Evolutionary conservation across 805 yeast species (phyloP).

Genomic region (Candida vartiovaarae): DNA sequence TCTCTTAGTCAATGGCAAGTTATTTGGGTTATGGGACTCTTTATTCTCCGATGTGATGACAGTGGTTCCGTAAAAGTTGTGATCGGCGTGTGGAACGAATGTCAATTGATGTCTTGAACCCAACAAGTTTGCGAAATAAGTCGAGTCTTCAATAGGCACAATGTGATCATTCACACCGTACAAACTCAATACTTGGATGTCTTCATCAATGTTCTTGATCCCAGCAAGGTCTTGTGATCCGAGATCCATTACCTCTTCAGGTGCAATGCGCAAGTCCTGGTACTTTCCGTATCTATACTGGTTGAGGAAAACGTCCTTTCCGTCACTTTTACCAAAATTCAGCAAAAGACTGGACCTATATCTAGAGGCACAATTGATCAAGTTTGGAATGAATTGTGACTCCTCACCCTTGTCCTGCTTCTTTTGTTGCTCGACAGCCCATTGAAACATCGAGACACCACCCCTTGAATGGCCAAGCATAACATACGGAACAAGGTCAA

Average conservation of each 20-base stretch:
- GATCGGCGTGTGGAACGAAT: conserved; percentile 67
- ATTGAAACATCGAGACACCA: conserved; percentile 62
- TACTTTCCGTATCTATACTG: conserved; percentile 47
- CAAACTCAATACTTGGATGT: conserved; percentile 52
- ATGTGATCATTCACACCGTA: conserved; percentile 66
- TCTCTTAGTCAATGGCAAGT: conserved; percentile 37
- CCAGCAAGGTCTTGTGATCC: conserved; percentile 39
- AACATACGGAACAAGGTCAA: conserved; percentile 41
- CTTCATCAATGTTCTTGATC: conserved; percentile 35
- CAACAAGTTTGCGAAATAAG: conserved; percentile 50
- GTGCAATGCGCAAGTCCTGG: conserved; percentile 35
- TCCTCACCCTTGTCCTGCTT: conserved; percentile 26
- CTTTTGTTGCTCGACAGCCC: conserved; percentile 46
- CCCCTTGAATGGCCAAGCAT: conserved; percentile 82
- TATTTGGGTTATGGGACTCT: conserved; percentile 26
- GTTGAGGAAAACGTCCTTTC: conserved; percentile 30
- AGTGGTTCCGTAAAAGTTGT: conserved; percentile 59
- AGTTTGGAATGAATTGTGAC: conserved; percentile 47
- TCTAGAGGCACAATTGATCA: conserved; percentile 72
- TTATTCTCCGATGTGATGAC: conserved; percentile 29
- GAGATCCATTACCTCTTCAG: conserved; percentile 44
- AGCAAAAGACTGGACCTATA: conserved; percentile 30
- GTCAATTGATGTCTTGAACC: conserved; percentile 48
- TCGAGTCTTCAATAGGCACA: conserved; percentile 59
- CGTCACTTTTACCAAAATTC: conserved; percentile 13